Base-by-base conservation (phyloP, 176 grass and related monocot species). In the Bothriochloa decipiens region DNA sequence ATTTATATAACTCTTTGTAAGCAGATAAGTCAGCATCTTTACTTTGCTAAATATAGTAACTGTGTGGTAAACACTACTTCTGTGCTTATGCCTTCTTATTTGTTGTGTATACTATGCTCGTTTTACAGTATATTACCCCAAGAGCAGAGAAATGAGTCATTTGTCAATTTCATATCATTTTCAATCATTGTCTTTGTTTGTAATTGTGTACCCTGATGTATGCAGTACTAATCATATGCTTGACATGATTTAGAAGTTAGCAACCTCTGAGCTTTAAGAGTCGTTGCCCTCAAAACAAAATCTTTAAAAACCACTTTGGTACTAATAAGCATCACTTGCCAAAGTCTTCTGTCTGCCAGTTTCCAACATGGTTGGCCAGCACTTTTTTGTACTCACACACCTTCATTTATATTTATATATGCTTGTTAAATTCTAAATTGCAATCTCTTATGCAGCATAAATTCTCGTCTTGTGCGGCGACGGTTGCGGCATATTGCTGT, bases 401-500 rank as follows among this genome's bases (percentile, higher is more conserved):
- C 17, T 46, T 78, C 14, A 53, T 70, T 82, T 65, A 52, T 85
- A 55, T 22, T 47, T 65, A 17, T 22, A 39, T 65, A 17, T 27
- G 2, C 39, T 0, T 62, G 7, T 42, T 87, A 68, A 79, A 87
- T 75, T 87, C 39, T 83, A 53, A 83, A 75, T 33, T 3, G 29
- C 14, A 49, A 40, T 41, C 74, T 84, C 23, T 83, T 12, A 75
- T 95, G 87, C 91, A 99, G 96, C 88, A 92, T 94, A 75, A 94
- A 92, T 91, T 91, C 91, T 80, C 93, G 89, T 81, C 91, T 96
- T 87, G 96, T 94, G 55, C 89, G 96, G 58, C 86, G 93, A 81
- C 92, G 93, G 86, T 74, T 99, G 85, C 77, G 86, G 5, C 96
- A 96, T 85, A 92, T 99, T 57, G 91, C 96, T 89, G 25, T 96